These are phyloP conservation scores for Buddleja alternifolia DNA, from an alignment of 257 asterid species.

Conservation along the genomic window DNA sequence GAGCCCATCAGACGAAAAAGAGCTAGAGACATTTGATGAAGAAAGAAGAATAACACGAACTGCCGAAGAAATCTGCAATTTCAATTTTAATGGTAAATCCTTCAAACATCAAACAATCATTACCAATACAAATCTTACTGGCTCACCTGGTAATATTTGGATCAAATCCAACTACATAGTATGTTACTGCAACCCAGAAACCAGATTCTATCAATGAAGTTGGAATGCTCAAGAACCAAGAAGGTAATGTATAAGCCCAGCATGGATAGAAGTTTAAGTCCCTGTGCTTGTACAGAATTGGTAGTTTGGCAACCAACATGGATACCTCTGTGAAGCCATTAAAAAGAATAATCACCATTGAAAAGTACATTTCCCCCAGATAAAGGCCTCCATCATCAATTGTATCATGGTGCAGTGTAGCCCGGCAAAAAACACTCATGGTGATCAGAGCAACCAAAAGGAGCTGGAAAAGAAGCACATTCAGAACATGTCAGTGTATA, in stretches of 20 bases:
- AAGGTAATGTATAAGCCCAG: conserved; percentile 94
- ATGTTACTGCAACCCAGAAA: conserved; percentile 89
- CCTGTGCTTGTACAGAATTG: conserved; percentile 89
- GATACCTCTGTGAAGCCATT: conserved; percentile 97
- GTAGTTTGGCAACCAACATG: conserved; percentile 92
- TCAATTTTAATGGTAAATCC: conserved; percentile 27
- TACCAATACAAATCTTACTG: conserved; percentile 13
- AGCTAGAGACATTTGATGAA: conserved; percentile 89
- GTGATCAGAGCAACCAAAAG: conserved; percentile 83
- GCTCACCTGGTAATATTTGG: conserved; percentile 80
- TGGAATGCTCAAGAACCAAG: conserved; percentile 89
- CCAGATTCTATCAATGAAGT: conserved; percentile 85
- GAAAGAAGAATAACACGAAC: conserved; percentile 75
- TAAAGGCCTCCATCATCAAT: conserved; percentile 89
- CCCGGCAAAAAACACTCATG: conserved; percentile 93
- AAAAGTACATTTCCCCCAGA: conserved; percentile 79
- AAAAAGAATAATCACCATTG: conserved; percentile 89
- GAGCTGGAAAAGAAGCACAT: conserved; percentile 60
- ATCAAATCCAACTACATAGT: conserved; percentile 88
- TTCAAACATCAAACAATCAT: conserved; percentile 19
- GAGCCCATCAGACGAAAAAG: conserved; percentile 95
- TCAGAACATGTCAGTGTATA: conserved; percentile 29
- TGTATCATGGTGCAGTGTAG: conserved; percentile 79
- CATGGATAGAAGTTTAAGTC: conserved; percentile 88
- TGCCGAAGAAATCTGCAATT: conserved; percentile 77